phyloP scores from a whole-genome alignment of 2,329 filamentous ascomycete genomes.

The Epichloe sylvatica region DNA sequence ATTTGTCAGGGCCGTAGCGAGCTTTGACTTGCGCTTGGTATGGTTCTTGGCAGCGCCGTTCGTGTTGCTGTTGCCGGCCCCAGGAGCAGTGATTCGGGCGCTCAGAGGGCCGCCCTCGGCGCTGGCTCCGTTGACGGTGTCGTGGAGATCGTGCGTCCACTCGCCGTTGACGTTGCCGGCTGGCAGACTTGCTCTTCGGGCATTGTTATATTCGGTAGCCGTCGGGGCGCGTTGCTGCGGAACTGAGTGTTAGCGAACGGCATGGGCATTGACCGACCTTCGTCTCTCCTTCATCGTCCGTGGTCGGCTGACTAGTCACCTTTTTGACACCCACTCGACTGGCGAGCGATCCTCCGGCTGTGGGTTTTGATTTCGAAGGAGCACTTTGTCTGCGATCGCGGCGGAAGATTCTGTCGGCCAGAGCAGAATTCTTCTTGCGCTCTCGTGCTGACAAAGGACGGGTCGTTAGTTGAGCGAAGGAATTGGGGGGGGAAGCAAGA shows the following conservation, averaged over 20 bases:
- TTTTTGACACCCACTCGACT: conserved; percentile 63
- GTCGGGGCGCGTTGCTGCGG: conserved; percentile 11
- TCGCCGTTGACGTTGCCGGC: conserved; percentile 48
- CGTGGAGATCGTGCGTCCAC: conserved; percentile 60
- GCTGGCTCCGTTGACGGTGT: conserved; percentile 22
- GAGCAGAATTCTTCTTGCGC: conserved; percentile 54
- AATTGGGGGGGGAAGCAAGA: neutral
- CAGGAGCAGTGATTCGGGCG: conserved; percentile 30
- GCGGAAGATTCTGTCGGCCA: conserved; percentile 61
- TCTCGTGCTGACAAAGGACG: conserved; percentile 37
- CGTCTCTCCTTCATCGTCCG: neutral
- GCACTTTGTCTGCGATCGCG: conserved; percentile 45
- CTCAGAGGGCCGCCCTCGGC: conserved; percentile 26
- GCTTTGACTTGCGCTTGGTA: conserved; percentile 20
- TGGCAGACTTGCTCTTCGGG: conserved; percentile 21
- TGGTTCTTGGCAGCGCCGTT: conserved; percentile 9
- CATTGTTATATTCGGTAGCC: neutral
- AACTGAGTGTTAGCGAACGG: neutral
- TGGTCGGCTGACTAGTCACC: conserved; percentile 26
- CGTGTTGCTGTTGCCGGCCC: conserved; percentile 11
- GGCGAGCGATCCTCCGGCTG: conserved; percentile 44
- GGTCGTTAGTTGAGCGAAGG: neutral
- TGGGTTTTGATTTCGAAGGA: conserved; percentile 32
- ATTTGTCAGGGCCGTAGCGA: conserved; percentile 32
- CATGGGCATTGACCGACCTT: neutral